phyloP scores from a whole-genome alignment of 83 land plant species.

The Larix sibirica region DNA sequence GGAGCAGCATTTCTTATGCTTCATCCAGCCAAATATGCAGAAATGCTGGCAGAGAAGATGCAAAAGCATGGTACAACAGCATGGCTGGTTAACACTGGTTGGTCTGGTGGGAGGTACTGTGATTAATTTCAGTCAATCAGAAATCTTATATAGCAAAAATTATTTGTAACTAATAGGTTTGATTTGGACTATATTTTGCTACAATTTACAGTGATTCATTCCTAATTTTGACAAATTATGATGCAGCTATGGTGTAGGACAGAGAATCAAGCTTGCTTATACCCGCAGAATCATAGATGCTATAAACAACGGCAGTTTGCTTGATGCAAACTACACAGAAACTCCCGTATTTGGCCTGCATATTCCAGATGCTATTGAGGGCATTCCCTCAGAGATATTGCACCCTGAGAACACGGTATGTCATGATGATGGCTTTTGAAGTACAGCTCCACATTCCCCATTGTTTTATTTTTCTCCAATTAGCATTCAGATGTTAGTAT shows the following conservation, averaged over 20 bases:
- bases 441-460: neutral
- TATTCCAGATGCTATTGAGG: slow-evolving; percentile 21
- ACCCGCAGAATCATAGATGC: slow-evolving; percentile 26
- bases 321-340: slow-evolving; percentile 15
- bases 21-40: slow-evolving; percentile 32
- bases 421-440: too few relatives aligned
- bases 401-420: slow-evolving; percentile 28
- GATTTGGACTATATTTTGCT: neutral
- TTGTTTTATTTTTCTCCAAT: neutral
- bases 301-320: slow-evolving; percentile 23
- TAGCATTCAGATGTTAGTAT: neutral
- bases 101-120: slow-evolving; percentile 26
- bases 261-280: slow-evolving; percentile 28
- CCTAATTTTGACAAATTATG: neutral
- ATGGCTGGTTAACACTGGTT: slow-evolving; percentile 30
- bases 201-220: neutral
- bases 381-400: slow-evolving; percentile 23
- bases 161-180: neutral
- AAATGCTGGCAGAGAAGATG: slow-evolving; percentile 27
- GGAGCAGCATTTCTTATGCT: slow-evolving; percentile 29
- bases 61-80: slow-evolving; percentile 26
- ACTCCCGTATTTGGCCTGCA: slow-evolving; percentile 21
- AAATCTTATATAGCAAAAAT: too few relatives aligned
- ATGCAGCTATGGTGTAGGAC: slow-evolving; percentile 30
- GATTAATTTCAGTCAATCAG: too few relatives aligned